Base-by-base conservation (phyloP, 192 early-diverging fungal genomes). In the Anaeromyces robustus region DNA sequence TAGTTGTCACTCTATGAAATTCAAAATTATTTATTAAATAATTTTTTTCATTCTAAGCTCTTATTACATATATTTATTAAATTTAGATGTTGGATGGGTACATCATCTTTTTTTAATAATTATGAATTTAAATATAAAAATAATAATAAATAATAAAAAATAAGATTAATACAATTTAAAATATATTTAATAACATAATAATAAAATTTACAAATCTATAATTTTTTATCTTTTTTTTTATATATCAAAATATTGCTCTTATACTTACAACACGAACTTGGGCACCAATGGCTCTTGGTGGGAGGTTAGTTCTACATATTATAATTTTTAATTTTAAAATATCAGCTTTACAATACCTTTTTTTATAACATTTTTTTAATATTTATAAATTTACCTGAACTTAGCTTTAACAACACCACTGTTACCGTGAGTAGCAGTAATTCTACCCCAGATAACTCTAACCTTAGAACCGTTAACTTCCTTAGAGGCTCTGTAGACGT, bases 381-480 rank as follows among this genome's bases (percentile, higher is more conserved):
- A 52, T 52, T 52, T 13, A 22, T 13, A 52, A 22, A 52, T 22
- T 52, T 52, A 52, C 89, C 93, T 90, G 93, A 99, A 99, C 87
- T 93, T 95, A 79, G 97, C 98, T 86, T 96, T 93, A 84, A 98
- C 98, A 79, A 95, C 94, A 82, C 97, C 97, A 83, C 92, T 94
- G 87, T 92, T 97, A 84, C 97, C 98, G 88, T 99, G 98, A 82
- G 95, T 81, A 83, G 97, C 93, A 87, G 96, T 92, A 86, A 99
- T 87, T 80, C 94, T 92, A 81, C 98, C 97, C 98, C 96, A 99
- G 90, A 98, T 96, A 86, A 95, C 95, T 84, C 97, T 93, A 89
- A 99, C 91, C 85, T 94, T 92, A 87, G 93, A 92, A 85, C 96
- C 96, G 88, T 96, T 94, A 84, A 93, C 90, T 82, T 87, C 89